Base-by-base conservation (phyloP, 169 alveolate species). In the Ichthyophthirius multifiliis region DNA sequence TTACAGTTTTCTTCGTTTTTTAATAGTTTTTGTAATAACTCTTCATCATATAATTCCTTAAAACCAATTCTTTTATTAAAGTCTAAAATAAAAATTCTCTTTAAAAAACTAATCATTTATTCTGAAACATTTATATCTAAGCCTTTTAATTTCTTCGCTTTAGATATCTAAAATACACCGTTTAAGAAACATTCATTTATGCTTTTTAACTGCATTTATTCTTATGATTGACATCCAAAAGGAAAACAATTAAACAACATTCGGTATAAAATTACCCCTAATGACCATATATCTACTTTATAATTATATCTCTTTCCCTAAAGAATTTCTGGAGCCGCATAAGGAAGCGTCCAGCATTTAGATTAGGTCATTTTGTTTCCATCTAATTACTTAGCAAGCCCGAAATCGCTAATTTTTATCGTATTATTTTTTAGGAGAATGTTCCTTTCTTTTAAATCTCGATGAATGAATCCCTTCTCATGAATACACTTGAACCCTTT, bases 311-410 rank as follows among this genome's bases (percentile, higher is more conserved):
- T 65, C 30, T 67, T 48, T 31, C 84, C 88, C 41, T 71, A 78
- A 23, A 89, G 79, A 18, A 89, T 84, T 44, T 89, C 94, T 27
- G 94, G 94, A 3, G 94, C 91, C 0, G 88, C 94, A 63, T 89
- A 89, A 1, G 89, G 82, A 1, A 87, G 89, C 15, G 94, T 89
- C 7, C 94, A 90, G 78, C 82, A 84, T 20, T 88, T 83, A 74
- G 85, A 90, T 37, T 46, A 64, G 32, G 89, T 75, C 1, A 78
- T 73, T 67, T 85, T 89, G 0, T 82, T 83, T 1, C 87, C 84
- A 6, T 89, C 89, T 18, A 89, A 47, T 64, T 84, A 76, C 75
- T 89, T 84, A 44, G 89, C 83, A 43, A 84, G 65, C 4, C 94
- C 94, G 67, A 89, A 89, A 64, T 89, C 94, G 1, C 75, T 64